Conservation (phyloP, 2,329 filamentous ascomycete species). For the Dendryphion nanum region DNA sequence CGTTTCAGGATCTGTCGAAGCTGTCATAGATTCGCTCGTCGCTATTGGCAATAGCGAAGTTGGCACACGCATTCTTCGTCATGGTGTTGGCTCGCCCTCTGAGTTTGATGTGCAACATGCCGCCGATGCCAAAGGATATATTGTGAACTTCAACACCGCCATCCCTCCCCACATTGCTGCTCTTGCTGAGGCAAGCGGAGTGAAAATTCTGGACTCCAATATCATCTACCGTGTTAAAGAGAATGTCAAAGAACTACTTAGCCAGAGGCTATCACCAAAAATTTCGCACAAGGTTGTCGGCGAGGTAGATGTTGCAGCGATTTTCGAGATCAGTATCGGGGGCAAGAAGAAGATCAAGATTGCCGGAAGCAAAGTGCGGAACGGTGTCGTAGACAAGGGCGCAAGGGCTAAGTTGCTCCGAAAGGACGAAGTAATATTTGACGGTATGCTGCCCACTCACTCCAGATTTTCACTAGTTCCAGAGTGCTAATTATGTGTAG, state of each 20-base stretch:
- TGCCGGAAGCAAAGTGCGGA: constrained; percentile 84
- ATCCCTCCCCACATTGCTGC: constrained; percentile 66
- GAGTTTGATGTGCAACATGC: constrained; percentile 92
- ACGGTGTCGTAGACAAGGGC: constrained; percentile 67
- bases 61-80: constrained; percentile 71
- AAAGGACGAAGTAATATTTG: constrained; percentile 68
- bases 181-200: constrained; percentile 68
- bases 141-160: constrained; percentile 83
- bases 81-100: constrained; percentile 72
- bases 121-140: constrained; percentile 68
- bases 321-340: constrained; percentile 82
- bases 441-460: constrained; percentile 62
- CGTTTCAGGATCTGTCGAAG: constrained; percentile 90
- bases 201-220: constrained; percentile 79
- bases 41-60: constrained; percentile 85
- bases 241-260: constrained; percentile 67
- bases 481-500: constrained; percentile 47
- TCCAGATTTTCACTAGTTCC: not conserved
- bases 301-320: constrained; percentile 79
- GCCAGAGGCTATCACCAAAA: constrained; percentile 65
- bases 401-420: constrained; percentile 71
- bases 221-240: constrained; percentile 81
- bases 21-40: constrained; percentile 73
- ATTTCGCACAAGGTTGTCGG: constrained; percentile 72
- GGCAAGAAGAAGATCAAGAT: constrained; percentile 69